Conservation (phyloP, 495 filamentous ascomycete genomes). For the Xylaria palmicola region DNA sequence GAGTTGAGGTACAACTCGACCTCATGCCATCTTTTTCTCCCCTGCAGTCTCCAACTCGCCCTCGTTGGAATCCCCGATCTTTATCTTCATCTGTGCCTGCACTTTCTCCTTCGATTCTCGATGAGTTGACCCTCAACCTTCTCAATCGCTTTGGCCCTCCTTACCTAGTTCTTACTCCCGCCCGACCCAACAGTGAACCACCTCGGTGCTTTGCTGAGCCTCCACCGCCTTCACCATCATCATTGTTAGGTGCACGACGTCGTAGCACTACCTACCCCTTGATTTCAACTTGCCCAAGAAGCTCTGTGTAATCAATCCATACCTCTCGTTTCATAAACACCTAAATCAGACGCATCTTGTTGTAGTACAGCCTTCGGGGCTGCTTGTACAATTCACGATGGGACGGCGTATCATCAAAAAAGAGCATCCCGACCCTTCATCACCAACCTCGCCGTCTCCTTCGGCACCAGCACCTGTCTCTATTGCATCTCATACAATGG, state of each 20-base stretch:
- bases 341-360: neutral
- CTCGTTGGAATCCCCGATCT: neutral
- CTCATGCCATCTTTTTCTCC: neutral
- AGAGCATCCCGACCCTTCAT: neutral
- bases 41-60: neutral
- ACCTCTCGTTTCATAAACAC: neutral
- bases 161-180: neutral
- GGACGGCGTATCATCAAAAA: neutral
- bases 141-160: too few relatives aligned
- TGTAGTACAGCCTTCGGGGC: neutral
- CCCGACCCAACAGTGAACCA: neutral
- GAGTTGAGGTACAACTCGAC: neutral
- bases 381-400: neutral
- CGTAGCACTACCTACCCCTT: neutral
- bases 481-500: slow-evolving; percentile 20
- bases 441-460: neutral
- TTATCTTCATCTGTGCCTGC: neutral
- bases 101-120: neutral
- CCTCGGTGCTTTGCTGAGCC: neutral
- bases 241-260: neutral
- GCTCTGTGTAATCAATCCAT: neutral
- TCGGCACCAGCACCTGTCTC: neutral
- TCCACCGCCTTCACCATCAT: neutral
- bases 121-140: neutral
- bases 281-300: neutral